Base-by-base conservation (phyloP, 495 filamentous ascomycete genomes). In the Xylaria longipes region DNA sequence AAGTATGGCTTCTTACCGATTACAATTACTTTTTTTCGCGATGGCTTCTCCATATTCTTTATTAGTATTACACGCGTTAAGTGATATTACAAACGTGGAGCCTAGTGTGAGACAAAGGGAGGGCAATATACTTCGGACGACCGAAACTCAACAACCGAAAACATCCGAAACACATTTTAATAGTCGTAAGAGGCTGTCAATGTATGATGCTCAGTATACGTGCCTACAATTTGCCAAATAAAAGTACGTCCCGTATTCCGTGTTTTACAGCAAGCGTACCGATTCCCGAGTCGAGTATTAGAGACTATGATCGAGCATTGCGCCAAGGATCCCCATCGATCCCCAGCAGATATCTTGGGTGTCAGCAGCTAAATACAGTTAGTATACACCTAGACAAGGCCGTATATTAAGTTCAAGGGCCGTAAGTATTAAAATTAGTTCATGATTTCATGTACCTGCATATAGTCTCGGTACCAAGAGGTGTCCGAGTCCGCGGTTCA, bases 21-120 rank as follows among this genome's bases (percentile, higher is more conserved):
- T 27, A 87, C 73, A 41, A 87, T 82, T 31, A 82, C 85, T 15
- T 77, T 85, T 70, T 82, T 84, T 22, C 58, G 65, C 31, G 7
- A 46, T 50, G 31, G 37, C 56, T 76, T 70, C 15, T 63, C 58
- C 68, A 70, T 70, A 20, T 25, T 6, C 7, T 11, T 14, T 8
- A 43, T 22, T 46, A 33, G n/a, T 1, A 37, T 60, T 37, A 35
- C 33, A 37, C 20, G 33, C 2, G 7, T 1, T 35, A 37, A 20
- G 33, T 35, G 37, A 60, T 33, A 50, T 1, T 37, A 6, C 46
- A 4, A 37, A 37, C 25, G 11, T 22, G n/a, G 52, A 29, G 39
- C 41, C 52, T 0, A 29, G 20, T 56, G 52, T 31, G 8, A 56
- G 7, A 56, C 52, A 56, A 17, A 12, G 27, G 14, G 12, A 56